Evolutionary conservation across 2,329 filamentous ascomycete species (phyloP).

Genomic region (Penicillium griseofulvum): DNA sequence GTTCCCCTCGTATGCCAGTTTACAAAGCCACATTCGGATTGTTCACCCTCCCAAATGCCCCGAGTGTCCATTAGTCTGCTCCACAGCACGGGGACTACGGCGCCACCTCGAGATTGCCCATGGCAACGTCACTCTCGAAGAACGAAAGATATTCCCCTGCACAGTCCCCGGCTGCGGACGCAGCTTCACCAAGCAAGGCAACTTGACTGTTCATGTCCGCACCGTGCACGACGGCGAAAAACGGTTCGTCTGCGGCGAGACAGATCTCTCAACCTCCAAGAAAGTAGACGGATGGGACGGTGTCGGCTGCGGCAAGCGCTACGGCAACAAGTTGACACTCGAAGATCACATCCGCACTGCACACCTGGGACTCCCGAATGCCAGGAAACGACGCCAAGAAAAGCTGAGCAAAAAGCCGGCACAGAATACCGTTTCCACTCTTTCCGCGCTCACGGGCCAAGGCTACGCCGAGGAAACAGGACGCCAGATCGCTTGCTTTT

Average conservation of each 20-base stretch:
- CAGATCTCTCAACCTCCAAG: conserved; percentile 57
- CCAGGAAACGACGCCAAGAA: conserved; percentile 39
- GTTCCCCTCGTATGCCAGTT: conserved; percentile 69
- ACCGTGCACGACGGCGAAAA: conserved; percentile 70
- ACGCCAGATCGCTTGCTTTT: conserved; percentile 53
- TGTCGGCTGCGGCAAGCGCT: conserved; percentile 69
- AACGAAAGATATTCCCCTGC: conserved; percentile 66
- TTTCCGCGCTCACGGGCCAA: conserved; percentile 55
- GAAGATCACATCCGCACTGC: conserved; percentile 82
- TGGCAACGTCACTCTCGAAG: conserved; percentile 56
- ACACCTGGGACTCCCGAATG: conserved; percentile 64
- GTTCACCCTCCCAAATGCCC: conserved; percentile 71
- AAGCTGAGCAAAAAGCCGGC: conserved; percentile 20
- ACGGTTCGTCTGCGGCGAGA: conserved; percentile 74
- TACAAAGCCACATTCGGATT: conserved; percentile 70
- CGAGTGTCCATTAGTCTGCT: conserved; percentile 69
- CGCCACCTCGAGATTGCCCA: conserved; percentile 78
- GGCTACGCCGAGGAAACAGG: conserved; percentile 53
- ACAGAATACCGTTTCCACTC: conserved; percentile 27
- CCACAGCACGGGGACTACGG: conserved; percentile 65
- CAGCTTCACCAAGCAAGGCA: conserved; percentile 78
- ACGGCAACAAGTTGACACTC: conserved; percentile 72
- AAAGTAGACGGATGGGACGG: conserved; percentile 65
- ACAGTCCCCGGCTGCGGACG: conserved; percentile 67
- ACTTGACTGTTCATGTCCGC: conserved; percentile 75